Conservation (phyloP, 1,139 yeast species). For the Trichomonascaceae sp. region DNA sequence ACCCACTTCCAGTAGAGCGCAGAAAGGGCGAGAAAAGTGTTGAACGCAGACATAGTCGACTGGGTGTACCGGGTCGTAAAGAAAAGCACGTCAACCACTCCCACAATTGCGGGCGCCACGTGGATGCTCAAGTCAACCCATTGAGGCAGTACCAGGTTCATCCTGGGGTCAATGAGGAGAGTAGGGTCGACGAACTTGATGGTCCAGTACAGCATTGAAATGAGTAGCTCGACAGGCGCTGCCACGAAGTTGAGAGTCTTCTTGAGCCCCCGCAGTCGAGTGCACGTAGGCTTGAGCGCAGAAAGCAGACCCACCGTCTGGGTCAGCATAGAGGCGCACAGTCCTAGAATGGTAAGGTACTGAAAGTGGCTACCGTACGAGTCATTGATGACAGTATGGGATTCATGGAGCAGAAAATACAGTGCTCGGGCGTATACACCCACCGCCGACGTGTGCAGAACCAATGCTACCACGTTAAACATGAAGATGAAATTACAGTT, state of each 20-base stretch:
- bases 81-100: slow-evolving; percentile 15
- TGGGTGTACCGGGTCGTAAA: slow-evolving; percentile 16
- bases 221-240: slow-evolving; percentile 22
- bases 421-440: slow-evolving; percentile 5
- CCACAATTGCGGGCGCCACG: slow-evolving; percentile 19
- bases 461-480: too few relatives aligned
- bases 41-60: slow-evolving; percentile 10
- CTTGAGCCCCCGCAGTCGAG: slow-evolving; percentile 10
- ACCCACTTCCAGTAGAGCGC: slow-evolving; percentile 24
- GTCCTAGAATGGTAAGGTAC: slow-evolving; percentile 22
- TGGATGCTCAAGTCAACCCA: slow-evolving; percentile 21
- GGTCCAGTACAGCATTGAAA: slow-evolving; percentile 22
- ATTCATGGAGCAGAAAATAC: slow-evolving; percentile 2
- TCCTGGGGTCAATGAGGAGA: slow-evolving; percentile 17
- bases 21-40: slow-evolving; percentile 11
- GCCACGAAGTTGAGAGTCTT: slow-evolving; percentile 14
- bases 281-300: slow-evolving; percentile 9
- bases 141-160: slow-evolving; percentile 12
- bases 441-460: slow-evolving; percentile 7
- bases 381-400: slow-evolving; percentile 6
- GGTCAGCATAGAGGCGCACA: slow-evolving; percentile 14
- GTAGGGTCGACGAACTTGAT: slow-evolving; percentile 15
- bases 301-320: slow-evolving; percentile 17
- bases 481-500: too few relatives aligned
- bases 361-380: slow-evolving; percentile 21